These are phyloP conservation scores for Corylus americana DNA, from an alignment of 306 rosid species.

Conservation along the genomic window DNA sequence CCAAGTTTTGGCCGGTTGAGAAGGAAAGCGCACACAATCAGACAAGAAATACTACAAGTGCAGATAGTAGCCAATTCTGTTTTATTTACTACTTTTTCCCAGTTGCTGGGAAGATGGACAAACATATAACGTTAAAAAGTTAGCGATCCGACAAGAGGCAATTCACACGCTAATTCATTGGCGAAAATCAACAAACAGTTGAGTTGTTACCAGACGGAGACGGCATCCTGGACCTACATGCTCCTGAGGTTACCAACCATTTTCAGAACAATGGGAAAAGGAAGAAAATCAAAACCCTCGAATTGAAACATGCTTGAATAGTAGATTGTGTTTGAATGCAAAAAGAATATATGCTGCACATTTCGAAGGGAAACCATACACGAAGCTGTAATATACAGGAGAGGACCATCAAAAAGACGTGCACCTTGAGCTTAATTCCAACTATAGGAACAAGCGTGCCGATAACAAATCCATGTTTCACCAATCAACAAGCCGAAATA, in stretches of 20 bases:
- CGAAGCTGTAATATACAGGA: constrained; percentile 52
- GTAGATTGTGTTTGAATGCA: constrained; percentile 10
- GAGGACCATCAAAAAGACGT: constrained; percentile 33
- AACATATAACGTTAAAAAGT: too few species aligned
- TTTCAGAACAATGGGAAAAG: background rate
- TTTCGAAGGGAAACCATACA: constrained; percentile 38
- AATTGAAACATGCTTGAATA: background rate
- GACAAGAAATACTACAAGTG: background rate
- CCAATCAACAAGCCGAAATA: constrained; percentile 45
- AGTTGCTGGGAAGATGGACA: too few species aligned
- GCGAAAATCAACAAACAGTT: background rate
- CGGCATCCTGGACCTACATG: background rate
- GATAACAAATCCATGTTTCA: constrained; percentile 42
- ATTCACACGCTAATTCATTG: too few species aligned
- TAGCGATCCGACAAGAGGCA: too few species aligned
- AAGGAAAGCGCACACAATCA: background rate
- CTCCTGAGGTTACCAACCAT: background rate
- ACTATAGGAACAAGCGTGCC: constrained; percentile 31
- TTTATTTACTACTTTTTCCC: too few species aligned
- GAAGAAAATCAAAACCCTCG: background rate
- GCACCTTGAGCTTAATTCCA: constrained; percentile 38
- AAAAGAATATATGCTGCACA: constrained; percentile 25
- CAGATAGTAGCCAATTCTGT: too few species aligned
- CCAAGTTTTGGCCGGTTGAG: background rate
- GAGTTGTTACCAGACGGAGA: background rate